Evolutionary conservation across 768 basidiomycete species (phyloP).

Genomic region (Suillus subalutaceus): DNA sequence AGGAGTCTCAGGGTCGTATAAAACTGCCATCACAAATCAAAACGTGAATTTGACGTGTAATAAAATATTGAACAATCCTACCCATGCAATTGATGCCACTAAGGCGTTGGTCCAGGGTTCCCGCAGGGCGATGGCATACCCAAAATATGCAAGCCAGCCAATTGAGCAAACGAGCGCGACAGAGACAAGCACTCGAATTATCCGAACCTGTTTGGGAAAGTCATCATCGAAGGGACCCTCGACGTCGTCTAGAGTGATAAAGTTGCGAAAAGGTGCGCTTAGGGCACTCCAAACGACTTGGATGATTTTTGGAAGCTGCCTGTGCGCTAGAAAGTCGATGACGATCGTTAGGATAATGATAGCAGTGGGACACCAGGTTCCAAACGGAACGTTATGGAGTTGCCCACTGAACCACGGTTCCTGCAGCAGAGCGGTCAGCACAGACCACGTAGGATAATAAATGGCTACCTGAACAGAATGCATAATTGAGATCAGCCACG

Average conservation of each 20-base stretch:
- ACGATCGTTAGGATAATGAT: conserved; percentile 35
- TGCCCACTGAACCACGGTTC: conserved; percentile 10
- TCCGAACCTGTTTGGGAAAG: conserved; percentile 25
- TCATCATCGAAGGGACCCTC: conserved; percentile 33
- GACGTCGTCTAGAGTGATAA: conserved; percentile 55
- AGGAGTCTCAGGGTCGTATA: conserved; percentile 46
- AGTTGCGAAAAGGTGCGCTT: conserved; percentile 51
- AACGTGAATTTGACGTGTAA: conserved; percentile 12
- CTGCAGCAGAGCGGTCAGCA: background rate
- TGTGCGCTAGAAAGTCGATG: conserved; percentile 28
- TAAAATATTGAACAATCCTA: conserved; percentile 32
- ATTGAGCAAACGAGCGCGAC: conserved; percentile 43
- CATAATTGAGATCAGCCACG: conserved; percentile 4
- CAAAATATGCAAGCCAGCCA: conserved; percentile 47
- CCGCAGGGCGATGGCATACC: conserved; percentile 34
- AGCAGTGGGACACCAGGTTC: conserved; percentile 10
- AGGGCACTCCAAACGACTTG: conserved; percentile 24
- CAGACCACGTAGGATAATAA: background rate
- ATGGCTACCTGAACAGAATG: conserved; percentile 8
- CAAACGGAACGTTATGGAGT: conserved; percentile 10
- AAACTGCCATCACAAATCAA: conserved; percentile 32
- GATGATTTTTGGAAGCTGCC: conserved; percentile 29
- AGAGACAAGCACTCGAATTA: conserved; percentile 36
- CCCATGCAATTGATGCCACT: conserved; percentile 51
- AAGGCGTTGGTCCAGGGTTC: conserved; percentile 32